phyloP scores from a whole-genome alignment of 2,329 filamentous ascomycete genomes.

The Cladophialophora psammophila region DNA sequence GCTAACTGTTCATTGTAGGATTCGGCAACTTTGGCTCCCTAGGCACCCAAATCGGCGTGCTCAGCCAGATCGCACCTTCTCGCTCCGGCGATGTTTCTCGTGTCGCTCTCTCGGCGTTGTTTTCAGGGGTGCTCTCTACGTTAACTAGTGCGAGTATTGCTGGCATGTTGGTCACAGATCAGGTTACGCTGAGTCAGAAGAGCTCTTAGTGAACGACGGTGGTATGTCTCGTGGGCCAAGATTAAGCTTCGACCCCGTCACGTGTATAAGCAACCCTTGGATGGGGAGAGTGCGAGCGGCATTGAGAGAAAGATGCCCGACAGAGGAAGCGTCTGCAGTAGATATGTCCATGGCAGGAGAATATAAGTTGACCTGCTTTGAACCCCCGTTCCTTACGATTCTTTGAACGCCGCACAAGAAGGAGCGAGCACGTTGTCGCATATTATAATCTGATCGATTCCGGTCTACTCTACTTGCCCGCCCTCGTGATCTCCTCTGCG shows the following conservation, averaged over 20 bases:
- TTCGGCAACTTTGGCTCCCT: slow-evolving; percentile 88
- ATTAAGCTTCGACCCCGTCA: background rate
- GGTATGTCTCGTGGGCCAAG: background rate
- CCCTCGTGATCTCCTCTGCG: background rate
- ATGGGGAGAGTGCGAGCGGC: background rate
- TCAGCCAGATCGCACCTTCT: slow-evolving; percentile 78
- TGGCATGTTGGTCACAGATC: slow-evolving; percentile 68
- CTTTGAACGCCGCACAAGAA: background rate
- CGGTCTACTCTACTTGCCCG: background rate
- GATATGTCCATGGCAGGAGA: background rate
- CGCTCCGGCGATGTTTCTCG: slow-evolving; percentile 77
- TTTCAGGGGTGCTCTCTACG: slow-evolving; percentile 80
- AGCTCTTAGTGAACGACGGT: background rate
- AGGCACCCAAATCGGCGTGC: slow-evolving; percentile 87
- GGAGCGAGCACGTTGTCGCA: too few species aligned
- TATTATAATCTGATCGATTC: too few species aligned
- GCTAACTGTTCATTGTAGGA: slow-evolving; percentile 47
- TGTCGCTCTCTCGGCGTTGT: slow-evolving; percentile 77
- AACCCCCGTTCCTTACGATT: background rate
- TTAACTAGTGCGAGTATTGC: slow-evolving; percentile 80
- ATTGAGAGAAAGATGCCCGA: background rate
- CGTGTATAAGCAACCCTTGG: background rate
- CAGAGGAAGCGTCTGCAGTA: background rate
- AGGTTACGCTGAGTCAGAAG: slow-evolving; percentile 26
- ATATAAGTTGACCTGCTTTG: background rate